These are phyloP conservation scores for Candida anutae DNA, from an alignment of 1,139 yeast genomes.

Conservation along the genomic window DNA sequence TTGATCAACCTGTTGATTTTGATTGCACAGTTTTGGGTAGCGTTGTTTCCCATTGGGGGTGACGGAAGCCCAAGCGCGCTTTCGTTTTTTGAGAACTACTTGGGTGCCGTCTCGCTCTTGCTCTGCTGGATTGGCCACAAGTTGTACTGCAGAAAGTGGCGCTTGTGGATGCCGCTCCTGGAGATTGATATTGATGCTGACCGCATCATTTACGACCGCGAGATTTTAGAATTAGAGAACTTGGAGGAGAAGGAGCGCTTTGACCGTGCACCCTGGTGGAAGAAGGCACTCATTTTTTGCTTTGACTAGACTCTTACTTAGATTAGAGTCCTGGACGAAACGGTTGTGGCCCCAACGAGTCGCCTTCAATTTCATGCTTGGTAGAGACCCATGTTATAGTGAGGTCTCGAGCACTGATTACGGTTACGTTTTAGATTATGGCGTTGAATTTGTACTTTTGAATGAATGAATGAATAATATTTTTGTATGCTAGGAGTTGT, in stretches of 20 bases:
- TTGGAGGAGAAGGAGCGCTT: conserved; percentile 14
- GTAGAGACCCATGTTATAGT: too few relatives aligned
- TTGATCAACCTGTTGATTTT: conserved; percentile 14
- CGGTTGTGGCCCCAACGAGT: neutral
- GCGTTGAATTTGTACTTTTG: too few relatives aligned
- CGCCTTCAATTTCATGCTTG: too few relatives aligned
- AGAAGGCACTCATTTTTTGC: conserved; percentile 10
- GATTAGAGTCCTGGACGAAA: too few relatives aligned
- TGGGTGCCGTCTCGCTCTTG: conserved; percentile 15
- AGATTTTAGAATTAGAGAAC: conserved; percentile 17
- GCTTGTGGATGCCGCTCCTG: conserved; percentile 10
- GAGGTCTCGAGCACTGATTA: too few relatives aligned
- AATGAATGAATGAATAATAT: too few relatives aligned
- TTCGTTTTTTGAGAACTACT: conserved; percentile 18
- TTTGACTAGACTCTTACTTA: conserved; percentile 13
- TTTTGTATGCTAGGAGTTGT: too few relatives aligned
- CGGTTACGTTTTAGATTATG: too few relatives aligned
- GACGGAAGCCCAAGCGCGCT: conserved; percentile 12
- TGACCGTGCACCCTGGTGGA: conserved; percentile 16
- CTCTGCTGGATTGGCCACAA: conserved; percentile 18
- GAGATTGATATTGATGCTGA: conserved; percentile 16
- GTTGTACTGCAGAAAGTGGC: conserved; percentile 16
- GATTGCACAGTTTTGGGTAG: conserved; percentile 19
- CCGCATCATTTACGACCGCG: conserved; percentile 17
- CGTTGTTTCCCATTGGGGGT: conserved; percentile 18